Evolutionary conservation across 352 stramenopile species (phyloP).

Genomic region (Globisporangium apiculatum): DNA sequence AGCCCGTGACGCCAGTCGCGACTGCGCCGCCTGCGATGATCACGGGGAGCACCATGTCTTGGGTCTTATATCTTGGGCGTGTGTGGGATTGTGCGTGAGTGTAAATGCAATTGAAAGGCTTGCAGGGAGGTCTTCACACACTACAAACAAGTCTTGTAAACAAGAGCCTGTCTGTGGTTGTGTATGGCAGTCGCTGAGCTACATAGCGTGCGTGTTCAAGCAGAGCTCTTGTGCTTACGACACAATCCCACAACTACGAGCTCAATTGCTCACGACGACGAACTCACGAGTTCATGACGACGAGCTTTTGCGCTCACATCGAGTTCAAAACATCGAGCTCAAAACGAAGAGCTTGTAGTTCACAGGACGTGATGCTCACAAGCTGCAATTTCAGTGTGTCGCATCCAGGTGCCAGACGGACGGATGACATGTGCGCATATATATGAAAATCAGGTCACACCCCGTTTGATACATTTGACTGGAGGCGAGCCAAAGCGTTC

Average conservation of each 20-base stretch:
- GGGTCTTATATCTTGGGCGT: neutral
- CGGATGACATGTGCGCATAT: neutral
- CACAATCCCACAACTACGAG: too few relatives aligned
- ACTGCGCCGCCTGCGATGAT: constrained; percentile 51
- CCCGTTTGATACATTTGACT: constrained; percentile 6
- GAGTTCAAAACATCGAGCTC: too few relatives aligned
- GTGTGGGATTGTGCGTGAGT: neutral
- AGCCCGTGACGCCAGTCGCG: constrained; percentile 36
- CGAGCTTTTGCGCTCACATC: too few relatives aligned
- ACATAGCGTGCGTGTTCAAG: neutral
- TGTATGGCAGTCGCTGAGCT: neutral
- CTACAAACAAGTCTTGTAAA: neutral
- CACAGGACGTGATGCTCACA: neutral
- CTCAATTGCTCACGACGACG: too few relatives aligned
- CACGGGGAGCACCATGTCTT: constrained; percentile 55
- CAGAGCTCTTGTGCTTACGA: too few relatives aligned
- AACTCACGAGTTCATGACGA: too few relatives aligned
- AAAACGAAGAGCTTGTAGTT: neutral
- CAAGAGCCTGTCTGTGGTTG: neutral
- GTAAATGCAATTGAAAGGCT: neutral
- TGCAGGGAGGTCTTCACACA: neutral
- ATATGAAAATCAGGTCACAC: constrained; percentile 5
- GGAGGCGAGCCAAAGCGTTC: neutral
- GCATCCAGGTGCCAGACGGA: neutral
- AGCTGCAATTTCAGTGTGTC: neutral